phyloP scores from a whole-genome alignment of 2,329 filamentous ascomycete species.

The Whalleya microplaca region DNA sequence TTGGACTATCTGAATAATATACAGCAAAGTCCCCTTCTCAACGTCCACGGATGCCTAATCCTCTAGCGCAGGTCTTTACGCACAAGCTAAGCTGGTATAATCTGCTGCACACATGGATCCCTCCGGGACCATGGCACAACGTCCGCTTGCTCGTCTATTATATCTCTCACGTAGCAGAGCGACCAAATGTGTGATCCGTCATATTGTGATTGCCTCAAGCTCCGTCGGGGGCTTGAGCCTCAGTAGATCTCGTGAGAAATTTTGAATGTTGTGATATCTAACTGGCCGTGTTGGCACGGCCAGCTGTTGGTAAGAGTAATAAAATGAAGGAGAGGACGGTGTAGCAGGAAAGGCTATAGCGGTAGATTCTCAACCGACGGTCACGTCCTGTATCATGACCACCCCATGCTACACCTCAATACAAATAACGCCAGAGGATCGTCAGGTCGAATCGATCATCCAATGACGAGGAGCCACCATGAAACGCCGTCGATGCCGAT shows the following conservation, averaged over 20 bases:
- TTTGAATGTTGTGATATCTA: slow-evolving; percentile 26
- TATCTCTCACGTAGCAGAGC: slow-evolving; percentile 30
- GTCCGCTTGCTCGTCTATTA: slow-evolving; percentile 31
- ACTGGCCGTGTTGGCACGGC: slow-evolving; percentile 19
- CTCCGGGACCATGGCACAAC: slow-evolving; percentile 19
- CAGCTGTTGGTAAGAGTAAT: slow-evolving; percentile 19
- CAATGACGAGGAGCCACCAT: slow-evolving; percentile 39
- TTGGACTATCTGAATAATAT: slow-evolving; percentile 41
- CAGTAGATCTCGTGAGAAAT: slow-evolving; percentile 31
- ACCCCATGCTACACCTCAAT: slow-evolving; percentile 33
- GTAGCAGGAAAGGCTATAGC: slow-evolving; percentile 26
- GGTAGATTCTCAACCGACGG: slow-evolving; percentile 24
- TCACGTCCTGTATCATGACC: slow-evolving; percentile 27
- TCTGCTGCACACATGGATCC: slow-evolving; percentile 25
- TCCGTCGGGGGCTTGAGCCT: slow-evolving; percentile 27
- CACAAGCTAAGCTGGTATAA: slow-evolving; percentile 29
- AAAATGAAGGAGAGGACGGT: slow-evolving; percentile 38
- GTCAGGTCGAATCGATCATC: slow-evolving; percentile 35
- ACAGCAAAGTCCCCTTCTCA: slow-evolving; percentile 36
- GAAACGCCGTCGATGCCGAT: slow-evolving; percentile 42
- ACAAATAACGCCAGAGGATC: slow-evolving; percentile 40
- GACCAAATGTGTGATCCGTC: slow-evolving; percentile 19
- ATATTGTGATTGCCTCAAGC: slow-evolving; percentile 13
- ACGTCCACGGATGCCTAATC: slow-evolving; percentile 31
- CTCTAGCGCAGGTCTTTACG: slow-evolving; percentile 31